Percentiles rank a stretch among this genome's conserved stretches.
Evolutionary conservation across 164 flowering plant genomes (phyloP).

Genomic region (Magnolia sinica): DNA sequence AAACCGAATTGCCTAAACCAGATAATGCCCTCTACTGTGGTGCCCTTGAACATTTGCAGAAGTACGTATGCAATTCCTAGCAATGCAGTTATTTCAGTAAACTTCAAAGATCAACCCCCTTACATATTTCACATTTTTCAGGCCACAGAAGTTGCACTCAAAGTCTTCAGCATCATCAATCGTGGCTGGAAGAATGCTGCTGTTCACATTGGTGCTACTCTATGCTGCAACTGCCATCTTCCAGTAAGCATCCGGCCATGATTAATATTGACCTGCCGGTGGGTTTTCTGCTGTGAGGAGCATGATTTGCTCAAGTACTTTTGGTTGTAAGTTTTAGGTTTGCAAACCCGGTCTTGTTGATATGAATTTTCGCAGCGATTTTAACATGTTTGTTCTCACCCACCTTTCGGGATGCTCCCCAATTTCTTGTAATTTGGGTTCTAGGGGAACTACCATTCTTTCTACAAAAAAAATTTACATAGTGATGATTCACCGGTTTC

Average conservation of each 20-base stretch:
- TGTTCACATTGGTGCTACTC: slow-evolving; percentile 27
- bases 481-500: slow-evolving; percentile 17
- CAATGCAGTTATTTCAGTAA: background rate
- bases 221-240: slow-evolving; percentile 26
- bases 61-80: slow-evolving; percentile 37
- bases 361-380: slow-evolving; percentile 15
- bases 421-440: slow-evolving; percentile 11
- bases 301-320: slow-evolving; percentile 9
- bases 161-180: slow-evolving; percentile 35
- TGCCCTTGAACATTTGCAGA: slow-evolving; percentile 51
- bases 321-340: slow-evolving; percentile 17
- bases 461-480: slow-evolving; percentile 12
- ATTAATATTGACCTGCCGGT: background rate
- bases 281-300: slow-evolving; percentile 8
- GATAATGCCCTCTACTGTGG: slow-evolving; percentile 84
- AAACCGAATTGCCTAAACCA: slow-evolving; percentile 72
- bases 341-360: slow-evolving; percentile 19
- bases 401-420: slow-evolving; percentile 1
- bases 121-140: slow-evolving; percentile 19
- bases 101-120: background rate
- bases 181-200: slow-evolving; percentile 14
- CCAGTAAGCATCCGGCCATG: slow-evolving; percentile 17
- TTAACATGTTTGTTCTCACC: slow-evolving; percentile 3
- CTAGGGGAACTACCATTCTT: slow-evolving; percentile 7
- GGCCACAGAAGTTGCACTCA: slow-evolving; percentile 41